Evolutionary conservation across 2,329 filamentous ascomycete genomes (phyloP).

Genomic region (Trichophyton verrucosum): DNA sequence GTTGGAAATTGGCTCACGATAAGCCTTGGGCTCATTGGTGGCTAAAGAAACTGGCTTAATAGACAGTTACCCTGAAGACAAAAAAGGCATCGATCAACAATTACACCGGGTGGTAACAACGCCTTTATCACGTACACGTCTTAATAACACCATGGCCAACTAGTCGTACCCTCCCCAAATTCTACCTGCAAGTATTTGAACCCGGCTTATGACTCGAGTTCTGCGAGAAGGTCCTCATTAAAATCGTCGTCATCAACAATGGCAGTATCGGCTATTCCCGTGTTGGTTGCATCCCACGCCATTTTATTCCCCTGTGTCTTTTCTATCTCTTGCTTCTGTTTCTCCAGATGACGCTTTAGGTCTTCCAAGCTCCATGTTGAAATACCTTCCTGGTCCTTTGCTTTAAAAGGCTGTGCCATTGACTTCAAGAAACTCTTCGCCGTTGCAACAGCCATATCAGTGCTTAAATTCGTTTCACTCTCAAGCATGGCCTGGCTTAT

Average conservation of each 20-base stretch:
- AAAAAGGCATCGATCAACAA: no score
- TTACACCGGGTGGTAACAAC: background rate
- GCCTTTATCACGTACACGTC: background rate
- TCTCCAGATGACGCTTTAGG: conserved; percentile 52
- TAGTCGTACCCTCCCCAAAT: background rate
- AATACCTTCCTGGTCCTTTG: conserved; percentile 77
- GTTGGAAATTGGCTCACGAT: no score
- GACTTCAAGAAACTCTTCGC: conserved; percentile 80
- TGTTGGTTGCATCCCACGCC: conserved; percentile 1
- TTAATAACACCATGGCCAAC: background rate
- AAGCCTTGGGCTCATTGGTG: no score
- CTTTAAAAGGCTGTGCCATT: conserved; percentile 83
- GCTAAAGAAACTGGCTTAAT: no score
- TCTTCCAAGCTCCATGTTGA: conserved; percentile 82
- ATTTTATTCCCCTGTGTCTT: conserved; percentile 49
- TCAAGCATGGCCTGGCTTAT: conserved; percentile 81
- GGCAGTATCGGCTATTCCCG: background rate
- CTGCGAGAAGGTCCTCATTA: conserved; percentile 33
- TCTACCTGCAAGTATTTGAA: background rate
- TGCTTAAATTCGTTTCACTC: conserved; percentile 77
- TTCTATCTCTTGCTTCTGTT: conserved; percentile 61
- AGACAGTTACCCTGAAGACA: no score
- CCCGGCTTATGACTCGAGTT: background rate
- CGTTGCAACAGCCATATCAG: conserved; percentile 83
- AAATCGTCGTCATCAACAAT: conserved; percentile 25